These are phyloP conservation scores for Zhuliangozyma parablackwelliae DNA, from an alignment of 1,139 yeast species.

Conservation along the genomic window DNA sequence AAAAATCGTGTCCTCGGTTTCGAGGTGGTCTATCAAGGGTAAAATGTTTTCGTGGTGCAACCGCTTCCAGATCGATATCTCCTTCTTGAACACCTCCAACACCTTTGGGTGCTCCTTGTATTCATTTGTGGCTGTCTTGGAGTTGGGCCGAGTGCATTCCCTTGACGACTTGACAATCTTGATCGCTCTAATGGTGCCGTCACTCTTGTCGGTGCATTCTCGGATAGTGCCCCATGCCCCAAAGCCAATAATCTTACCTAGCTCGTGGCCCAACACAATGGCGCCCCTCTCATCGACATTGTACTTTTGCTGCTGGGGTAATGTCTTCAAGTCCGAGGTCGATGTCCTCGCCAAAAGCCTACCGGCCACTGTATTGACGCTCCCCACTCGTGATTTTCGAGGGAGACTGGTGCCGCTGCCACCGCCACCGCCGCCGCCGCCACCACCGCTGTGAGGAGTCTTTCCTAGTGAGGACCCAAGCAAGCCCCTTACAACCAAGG, in stretches of 20 bases:
- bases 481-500: constrained; percentile 37
- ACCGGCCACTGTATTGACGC: constrained; percentile 41
- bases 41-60: constrained; percentile 51
- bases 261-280: constrained; percentile 50
- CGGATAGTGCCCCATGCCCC: constrained; percentile 95
- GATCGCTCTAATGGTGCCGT: constrained; percentile 59
- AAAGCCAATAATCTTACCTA: constrained; percentile 79
- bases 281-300: constrained; percentile 62
- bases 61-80: constrained; percentile 69
- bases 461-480: constrained; percentile 14
- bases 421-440: constrained; percentile 4
- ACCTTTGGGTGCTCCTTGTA: constrained; percentile 25
- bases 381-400: constrained; percentile 27
- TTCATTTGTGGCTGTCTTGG: constrained; percentile 6
- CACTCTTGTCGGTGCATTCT: constrained; percentile 47
- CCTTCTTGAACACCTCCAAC: constrained; percentile 57
- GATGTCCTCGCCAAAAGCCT: constrained; percentile 37
- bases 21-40: constrained; percentile 57
- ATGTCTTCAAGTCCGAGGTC: constrained; percentile 32
- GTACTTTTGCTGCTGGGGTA: constrained; percentile 23
- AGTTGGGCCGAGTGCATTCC: constrained; percentile 14
- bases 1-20: constrained; percentile 61
- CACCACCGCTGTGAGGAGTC: constrained; percentile 13
- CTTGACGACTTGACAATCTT: constrained; percentile 63
- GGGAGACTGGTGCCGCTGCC: constrained; percentile 21